Conservation (phyloP, 2,329 filamentous ascomycete genomes). For the Keithomyces neogunnii region DNA sequence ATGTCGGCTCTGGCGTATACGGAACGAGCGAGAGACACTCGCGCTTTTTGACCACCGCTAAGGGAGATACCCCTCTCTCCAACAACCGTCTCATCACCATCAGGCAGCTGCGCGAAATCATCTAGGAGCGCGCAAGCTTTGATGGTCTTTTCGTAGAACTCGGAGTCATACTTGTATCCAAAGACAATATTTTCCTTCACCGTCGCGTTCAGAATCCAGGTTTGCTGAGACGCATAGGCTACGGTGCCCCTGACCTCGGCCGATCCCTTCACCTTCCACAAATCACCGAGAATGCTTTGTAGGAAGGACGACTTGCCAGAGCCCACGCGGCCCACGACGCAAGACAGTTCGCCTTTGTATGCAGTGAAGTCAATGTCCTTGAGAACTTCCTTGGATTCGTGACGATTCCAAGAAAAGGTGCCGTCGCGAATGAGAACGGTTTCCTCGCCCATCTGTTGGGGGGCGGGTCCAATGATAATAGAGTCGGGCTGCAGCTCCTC, state of each 20-base stretch:
- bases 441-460: conserved; percentile 74
- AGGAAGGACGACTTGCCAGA: conserved; percentile 90
- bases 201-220: conserved; percentile 97
- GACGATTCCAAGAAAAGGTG: conserved; percentile 90
- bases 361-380: conserved; percentile 81
- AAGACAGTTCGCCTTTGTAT: conserved; percentile 87
- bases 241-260: conserved; percentile 75
- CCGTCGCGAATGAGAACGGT: conserved; percentile 75
- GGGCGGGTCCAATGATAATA: conserved; percentile 59
- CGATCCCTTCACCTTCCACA: conserved; percentile 81
- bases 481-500: conserved; percentile 88
- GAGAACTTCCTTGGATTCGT: conserved; percentile 62
- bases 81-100: conserved; percentile 94
- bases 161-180: conserved; percentile 84
- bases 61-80: conserved; percentile 94
- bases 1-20: conserved; percentile 97
- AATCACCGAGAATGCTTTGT: conserved; percentile 78
- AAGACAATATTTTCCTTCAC: conserved; percentile 97
- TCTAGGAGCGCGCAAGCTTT: conserved; percentile 84
- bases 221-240: conserved; percentile 86
- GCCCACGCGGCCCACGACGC: conserved; percentile 89
- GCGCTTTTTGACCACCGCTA: conserved; percentile 92
- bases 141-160: conserved; percentile 89
- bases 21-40: conserved; percentile 82
- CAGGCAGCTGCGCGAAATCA: conserved; percentile 85